Percentiles rank a stretch among this genome's conserved stretches.
These are phyloP conservation scores for Trametes cinnabarina DNA, from an alignment of 768 basidiomycete species.

Conservation along the genomic window DNA sequence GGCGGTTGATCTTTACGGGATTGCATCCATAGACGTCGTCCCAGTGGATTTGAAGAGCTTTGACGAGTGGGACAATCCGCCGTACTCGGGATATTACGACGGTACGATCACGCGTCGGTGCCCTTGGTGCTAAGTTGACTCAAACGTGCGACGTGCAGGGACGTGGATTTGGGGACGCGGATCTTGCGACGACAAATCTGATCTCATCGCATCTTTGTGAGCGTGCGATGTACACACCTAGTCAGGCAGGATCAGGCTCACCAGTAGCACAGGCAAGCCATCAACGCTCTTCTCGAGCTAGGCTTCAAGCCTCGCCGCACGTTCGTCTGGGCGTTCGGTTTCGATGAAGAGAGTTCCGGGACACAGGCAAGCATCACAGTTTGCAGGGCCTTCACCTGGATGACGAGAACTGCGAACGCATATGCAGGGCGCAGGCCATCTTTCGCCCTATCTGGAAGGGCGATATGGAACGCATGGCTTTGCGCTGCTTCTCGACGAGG, in stretches of 20 bases:
- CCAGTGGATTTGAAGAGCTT: slow-evolving; percentile 44
- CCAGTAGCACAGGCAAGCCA: slow-evolving; percentile 31
- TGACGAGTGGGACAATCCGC: slow-evolving; percentile 46
- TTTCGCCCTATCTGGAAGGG: slow-evolving; percentile 48
- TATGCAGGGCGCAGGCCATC: slow-evolving; percentile 51
- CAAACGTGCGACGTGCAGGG: slow-evolving; percentile 5
- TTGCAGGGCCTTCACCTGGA: slow-evolving; percentile 16
- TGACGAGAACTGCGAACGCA: slow-evolving; percentile 1
- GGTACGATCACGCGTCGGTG: too few relatives aligned
- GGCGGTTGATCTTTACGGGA: too few relatives aligned
- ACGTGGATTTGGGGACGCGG: slow-evolving; percentile 36
- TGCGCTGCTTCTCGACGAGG: slow-evolving; percentile 86
- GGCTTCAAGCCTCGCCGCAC: slow-evolving; percentile 46
- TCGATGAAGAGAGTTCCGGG: slow-evolving; percentile 49
- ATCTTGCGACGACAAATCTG: slow-evolving; percentile 36
- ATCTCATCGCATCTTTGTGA: slow-evolving; percentile 33
- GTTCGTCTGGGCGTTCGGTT: slow-evolving; percentile 42
- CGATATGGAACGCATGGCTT: slow-evolving; percentile 71
- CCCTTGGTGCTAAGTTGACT: too few relatives aligned
- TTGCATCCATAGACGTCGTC: slow-evolving; percentile 54
- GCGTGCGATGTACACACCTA: slow-evolving; percentile 3
- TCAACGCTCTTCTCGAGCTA: slow-evolving; percentile 45
- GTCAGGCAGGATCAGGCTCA: neutral
- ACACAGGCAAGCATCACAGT: slow-evolving; percentile 29
- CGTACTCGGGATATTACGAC: slow-evolving; percentile 48